phyloP scores from a whole-genome alignment of 2,329 filamentous ascomycete genomes.

The Trichoderma afroharzianum region DNA sequence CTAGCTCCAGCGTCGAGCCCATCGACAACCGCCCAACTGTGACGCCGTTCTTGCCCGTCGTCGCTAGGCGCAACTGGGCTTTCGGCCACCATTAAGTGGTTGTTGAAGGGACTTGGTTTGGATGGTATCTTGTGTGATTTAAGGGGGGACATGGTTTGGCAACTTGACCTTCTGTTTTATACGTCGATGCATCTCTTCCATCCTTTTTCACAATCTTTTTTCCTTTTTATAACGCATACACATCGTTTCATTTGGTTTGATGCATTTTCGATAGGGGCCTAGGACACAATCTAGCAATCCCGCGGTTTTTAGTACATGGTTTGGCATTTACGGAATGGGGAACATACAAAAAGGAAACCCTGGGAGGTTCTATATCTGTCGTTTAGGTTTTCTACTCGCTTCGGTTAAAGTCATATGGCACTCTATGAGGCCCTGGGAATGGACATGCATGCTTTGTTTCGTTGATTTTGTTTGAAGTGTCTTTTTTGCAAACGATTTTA shows the following conservation, averaged over 20 bases:
- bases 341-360: not conserved
- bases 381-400: not conserved
- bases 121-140: not conserved
- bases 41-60: constrained; percentile 3
- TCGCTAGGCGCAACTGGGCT: constrained; percentile 7
- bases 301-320: not conserved
- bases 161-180: not conserved
- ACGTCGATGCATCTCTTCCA: not conserved
- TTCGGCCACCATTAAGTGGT: constrained; percentile 12
- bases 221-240: not conserved
- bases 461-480: not conserved
- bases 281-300: not conserved
- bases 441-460: not conserved
- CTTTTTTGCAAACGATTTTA: not conserved
- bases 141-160: not conserved
- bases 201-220: not conserved
- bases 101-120: not conserved
- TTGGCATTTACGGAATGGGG: not conserved
- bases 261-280: constrained; percentile 11
- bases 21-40: constrained; percentile 8
- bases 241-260: constrained; percentile 1
- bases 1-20: not conserved
- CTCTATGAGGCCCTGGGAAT: not conserved
- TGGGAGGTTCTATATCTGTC: constrained; percentile 4
- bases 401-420: not conserved